Evolutionary conservation across 495 filamentous ascomycete genomes (phyloP).

Genomic region (Halenospora varia): DNA sequence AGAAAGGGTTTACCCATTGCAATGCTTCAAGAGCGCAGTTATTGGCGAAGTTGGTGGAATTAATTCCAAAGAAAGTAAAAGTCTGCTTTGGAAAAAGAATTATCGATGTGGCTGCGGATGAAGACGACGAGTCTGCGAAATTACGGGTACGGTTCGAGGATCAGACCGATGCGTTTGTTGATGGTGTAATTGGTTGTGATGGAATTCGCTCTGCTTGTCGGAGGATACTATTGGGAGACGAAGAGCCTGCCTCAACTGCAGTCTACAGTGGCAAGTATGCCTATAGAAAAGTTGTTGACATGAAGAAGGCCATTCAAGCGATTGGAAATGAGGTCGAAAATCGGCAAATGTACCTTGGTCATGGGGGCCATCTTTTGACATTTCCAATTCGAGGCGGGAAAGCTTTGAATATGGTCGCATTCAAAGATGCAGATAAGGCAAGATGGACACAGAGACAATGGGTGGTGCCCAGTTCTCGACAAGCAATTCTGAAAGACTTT

Average conservation of each 20-base stretch:
- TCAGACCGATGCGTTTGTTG: constrained; percentile 44
- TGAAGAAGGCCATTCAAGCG: constrained; percentile 46
- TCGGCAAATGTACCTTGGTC: constrained; percentile 50
- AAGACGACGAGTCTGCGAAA: constrained; percentile 19
- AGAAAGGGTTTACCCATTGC: constrained; percentile 13
- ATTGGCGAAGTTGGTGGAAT: constrained; percentile 50
- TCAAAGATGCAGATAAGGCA: constrained; percentile 27
- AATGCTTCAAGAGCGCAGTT: constrained; percentile 51
- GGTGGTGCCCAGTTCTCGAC: constrained; percentile 48
- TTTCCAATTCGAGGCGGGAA: constrained; percentile 57
- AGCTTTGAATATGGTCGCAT: constrained; percentile 10
- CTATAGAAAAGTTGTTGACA: constrained; percentile 50
- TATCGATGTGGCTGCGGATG: not conserved
- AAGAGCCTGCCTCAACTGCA: constrained; percentile 28
- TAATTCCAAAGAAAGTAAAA: constrained; percentile 40
- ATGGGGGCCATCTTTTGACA: constrained; percentile 55
- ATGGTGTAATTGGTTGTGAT: constrained; percentile 53
- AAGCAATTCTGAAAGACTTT: constrained; percentile 53
- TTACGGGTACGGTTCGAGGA: constrained; percentile 48
- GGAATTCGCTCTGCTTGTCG: constrained; percentile 50
- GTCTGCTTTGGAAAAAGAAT: constrained; percentile 37
- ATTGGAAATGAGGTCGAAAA: constrained; percentile 48
- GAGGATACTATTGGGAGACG: constrained; percentile 34
- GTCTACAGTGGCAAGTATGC: constrained; percentile 47
- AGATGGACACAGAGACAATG: constrained; percentile 41